Evolutionary conservation across 2,329 filamentous ascomycete species (phyloP).

Genomic region (Epichloe gansuensis): DNA sequence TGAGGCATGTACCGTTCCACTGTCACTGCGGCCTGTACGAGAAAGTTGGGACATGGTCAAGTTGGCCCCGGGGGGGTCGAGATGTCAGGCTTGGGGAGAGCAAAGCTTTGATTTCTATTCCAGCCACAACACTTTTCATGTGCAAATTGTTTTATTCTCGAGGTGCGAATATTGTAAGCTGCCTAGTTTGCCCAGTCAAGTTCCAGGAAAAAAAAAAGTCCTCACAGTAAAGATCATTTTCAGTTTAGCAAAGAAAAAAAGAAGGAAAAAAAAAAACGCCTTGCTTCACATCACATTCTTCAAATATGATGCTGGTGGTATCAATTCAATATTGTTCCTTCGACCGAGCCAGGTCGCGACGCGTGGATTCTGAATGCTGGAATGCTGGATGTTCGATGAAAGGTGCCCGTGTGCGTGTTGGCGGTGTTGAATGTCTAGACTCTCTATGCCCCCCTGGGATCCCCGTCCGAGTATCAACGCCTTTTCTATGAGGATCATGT

Average conservation of each 20-base stretch:
- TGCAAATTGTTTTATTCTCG: too few relatives aligned
- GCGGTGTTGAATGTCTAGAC: neutral
- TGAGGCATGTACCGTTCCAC: too few relatives aligned
- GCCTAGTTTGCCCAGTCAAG: neutral
- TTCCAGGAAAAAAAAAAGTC: neutral
- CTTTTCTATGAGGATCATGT: neutral
- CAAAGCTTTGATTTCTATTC: too few relatives aligned
- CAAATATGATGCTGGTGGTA: neutral
- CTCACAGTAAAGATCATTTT: too few relatives aligned
- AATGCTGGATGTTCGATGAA: too few relatives aligned
- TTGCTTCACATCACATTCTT: neutral
- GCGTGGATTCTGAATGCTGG: neutral
- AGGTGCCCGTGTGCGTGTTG: neutral
- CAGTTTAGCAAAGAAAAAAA: neutral
- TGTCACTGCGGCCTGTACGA: too few relatives aligned
- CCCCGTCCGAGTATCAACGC: conserved; percentile 2
- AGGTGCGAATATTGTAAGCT: too few relatives aligned
- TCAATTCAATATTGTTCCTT: neutral
- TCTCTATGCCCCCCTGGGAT: neutral
- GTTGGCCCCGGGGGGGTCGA: too few relatives aligned
- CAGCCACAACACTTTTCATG: too few relatives aligned
- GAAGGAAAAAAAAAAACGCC: neutral
- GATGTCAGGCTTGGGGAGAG: too few relatives aligned
- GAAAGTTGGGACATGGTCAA: too few relatives aligned
- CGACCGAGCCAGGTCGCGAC: neutral